These are phyloP conservation scores for Craterostigma plantagineum DNA, from an alignment of 257 asterid genomes.

Conservation along the genomic window DNA sequence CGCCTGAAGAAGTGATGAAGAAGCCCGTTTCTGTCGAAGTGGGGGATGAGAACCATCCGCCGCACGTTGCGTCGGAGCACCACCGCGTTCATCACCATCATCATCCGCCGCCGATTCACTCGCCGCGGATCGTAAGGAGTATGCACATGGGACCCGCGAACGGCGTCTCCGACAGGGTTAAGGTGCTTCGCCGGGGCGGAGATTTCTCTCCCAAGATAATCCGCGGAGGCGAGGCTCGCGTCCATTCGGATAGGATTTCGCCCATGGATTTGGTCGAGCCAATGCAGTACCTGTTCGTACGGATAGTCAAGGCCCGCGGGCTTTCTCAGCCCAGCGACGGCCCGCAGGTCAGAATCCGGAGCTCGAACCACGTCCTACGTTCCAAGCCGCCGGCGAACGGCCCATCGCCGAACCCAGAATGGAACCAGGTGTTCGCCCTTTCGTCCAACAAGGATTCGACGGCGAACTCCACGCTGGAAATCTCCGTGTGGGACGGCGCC, in stretches of 20 bases:
- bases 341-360: conserved; percentile 44
- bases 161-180: conserved; percentile 28
- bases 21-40: conserved; percentile 19
- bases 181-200: conserved; percentile 26
- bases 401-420: conserved; percentile 38
- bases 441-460: conserved; percentile 39
- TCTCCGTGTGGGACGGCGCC: conserved; percentile 66
- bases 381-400: conserved; percentile 53
- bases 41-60: conserved; percentile 35
- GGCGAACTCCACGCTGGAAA: conserved; percentile 65
- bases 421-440: conserved; percentile 71
- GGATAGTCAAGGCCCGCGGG: conserved; percentile 67
- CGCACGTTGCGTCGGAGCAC: conserved; percentile 32
- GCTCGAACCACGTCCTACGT: conserved; percentile 21
- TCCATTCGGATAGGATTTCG: conserved; percentile 38
- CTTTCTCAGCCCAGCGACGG: conserved; percentile 27
- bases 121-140: conserved; percentile 39
- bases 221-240: conserved; percentile 29
- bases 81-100: conserved; percentile 21
- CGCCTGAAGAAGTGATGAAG: conserved; percentile 37
- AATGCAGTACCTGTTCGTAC: conserved; percentile 62
- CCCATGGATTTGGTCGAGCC: conserved; percentile 76
- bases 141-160: conserved; percentile 38
- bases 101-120: conserved; percentile 16
- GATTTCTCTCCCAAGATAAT: conserved; percentile 56